Percentiles rank a stretch among this genome's conserved stretches.
Evolutionary conservation across 352 stramenopile species (phyloP).

Genomic region (Pythium phragmiticola): DNA sequence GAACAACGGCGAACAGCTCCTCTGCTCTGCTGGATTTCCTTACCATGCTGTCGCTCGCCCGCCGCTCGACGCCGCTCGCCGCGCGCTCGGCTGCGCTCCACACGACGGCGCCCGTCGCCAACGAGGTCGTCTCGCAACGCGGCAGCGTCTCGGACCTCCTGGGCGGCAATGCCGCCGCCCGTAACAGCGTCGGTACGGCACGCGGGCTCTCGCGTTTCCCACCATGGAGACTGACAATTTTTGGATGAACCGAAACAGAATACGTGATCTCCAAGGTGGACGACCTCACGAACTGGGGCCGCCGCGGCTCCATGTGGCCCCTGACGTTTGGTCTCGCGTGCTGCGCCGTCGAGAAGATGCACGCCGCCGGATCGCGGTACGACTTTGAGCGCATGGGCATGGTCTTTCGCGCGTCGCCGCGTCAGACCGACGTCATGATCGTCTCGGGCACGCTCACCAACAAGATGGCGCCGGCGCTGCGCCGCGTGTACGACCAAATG

Average conservation of each 20-base stretch:
- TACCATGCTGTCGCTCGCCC: conserved; percentile 25
- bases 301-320: conserved; percentile 96
- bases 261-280: conserved; percentile 98
- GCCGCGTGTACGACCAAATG: conserved; percentile 99
- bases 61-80: conserved; percentile 20
- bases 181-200: conserved; percentile 75
- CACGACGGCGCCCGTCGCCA: conserved; percentile 27
- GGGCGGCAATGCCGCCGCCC: conserved; percentile 58
- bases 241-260: conserved; percentile 33
- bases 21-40: neutral
- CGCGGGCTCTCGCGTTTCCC: neutral
- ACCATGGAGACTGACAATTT: neutral
- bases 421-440: conserved; percentile 99
- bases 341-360: conserved; percentile 99
- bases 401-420: conserved; percentile 95
- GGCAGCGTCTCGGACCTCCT: conserved; percentile 76
- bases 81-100: conserved; percentile 26
- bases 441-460: conserved; percentile 99
- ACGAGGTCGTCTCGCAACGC: conserved; percentile 35
- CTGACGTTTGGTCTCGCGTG: conserved; percentile 99
- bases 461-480: conserved; percentile 99
- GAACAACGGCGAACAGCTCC: neutral
- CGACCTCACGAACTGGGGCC: conserved; percentile 99
- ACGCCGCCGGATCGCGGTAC: conserved; percentile 86
- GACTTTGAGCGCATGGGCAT: conserved; percentile 99